Percentiles rank a stretch among this genome's conserved stretches.
phyloP scores from a whole-genome alignment of 2,329 filamentous ascomycete genomes.

The Pseudonectria buxi region DNA sequence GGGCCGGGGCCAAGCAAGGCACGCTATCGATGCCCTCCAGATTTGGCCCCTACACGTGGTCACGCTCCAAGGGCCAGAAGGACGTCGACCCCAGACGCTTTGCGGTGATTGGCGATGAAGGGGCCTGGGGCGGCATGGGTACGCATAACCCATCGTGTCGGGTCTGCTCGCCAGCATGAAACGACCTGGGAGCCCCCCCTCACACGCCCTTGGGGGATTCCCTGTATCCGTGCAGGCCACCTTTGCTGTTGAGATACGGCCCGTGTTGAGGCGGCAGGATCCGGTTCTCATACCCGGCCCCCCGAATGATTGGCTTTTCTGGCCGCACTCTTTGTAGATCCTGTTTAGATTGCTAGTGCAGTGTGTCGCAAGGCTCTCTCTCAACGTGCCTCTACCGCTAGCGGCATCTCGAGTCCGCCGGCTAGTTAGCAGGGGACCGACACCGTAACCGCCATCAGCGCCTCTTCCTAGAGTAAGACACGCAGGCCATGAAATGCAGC shows the following conservation, averaged over 20 bases:
- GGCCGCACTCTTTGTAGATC: conserved; percentile 1
- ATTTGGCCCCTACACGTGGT: conserved; percentile 19
- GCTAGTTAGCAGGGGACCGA: no score
- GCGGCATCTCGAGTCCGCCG: no score
- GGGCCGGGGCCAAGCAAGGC: conserved; percentile 1
- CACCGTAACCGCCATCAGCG: no score
- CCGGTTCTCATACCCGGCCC: conserved; percentile 4
- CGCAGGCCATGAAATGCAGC: conserved; percentile 6
- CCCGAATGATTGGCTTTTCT: conserved; percentile 4
- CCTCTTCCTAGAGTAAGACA: conserved; percentile 7
- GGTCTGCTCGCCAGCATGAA: conserved; percentile 13
- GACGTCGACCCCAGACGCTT: conserved; percentile 8
- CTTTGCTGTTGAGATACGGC: conserved; percentile 5
- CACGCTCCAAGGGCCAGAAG: conserved; percentile 7
- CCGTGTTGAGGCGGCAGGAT: conserved; percentile 7
- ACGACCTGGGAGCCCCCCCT: conserved; percentile 7
- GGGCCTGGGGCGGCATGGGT: conserved; percentile 19
- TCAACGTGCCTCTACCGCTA: no score
- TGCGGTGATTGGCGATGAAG: conserved; percentile 11
- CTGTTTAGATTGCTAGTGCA: no score
- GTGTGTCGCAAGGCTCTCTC: no score
- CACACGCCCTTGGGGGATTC: conserved; percentile 1
- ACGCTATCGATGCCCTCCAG: conserved; percentile 5
- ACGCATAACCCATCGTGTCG: conserved; percentile 25
- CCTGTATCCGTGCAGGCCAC: no score